phyloP scores from a whole-genome alignment of 2,329 filamentous ascomycete species.

The Trichoderma polysporum region DNA sequence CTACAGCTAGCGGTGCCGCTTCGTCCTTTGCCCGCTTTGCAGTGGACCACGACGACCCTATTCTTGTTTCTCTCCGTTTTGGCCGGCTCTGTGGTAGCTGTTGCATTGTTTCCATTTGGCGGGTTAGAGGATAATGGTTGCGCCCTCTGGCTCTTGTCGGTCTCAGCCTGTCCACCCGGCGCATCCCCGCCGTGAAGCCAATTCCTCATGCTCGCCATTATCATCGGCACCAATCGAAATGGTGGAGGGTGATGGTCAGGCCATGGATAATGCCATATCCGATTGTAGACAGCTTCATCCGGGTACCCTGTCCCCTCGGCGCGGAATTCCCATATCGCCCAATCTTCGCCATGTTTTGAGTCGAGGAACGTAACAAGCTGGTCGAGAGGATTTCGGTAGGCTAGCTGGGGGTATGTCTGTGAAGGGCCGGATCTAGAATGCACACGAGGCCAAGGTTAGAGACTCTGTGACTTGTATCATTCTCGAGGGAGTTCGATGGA shows the following conservation, averaged over 20 bases:
- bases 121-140: background rate
- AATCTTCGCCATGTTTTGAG: conserved; percentile 75
- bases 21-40: conserved; percentile 93
- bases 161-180: conserved; percentile 16
- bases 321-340: conserved; percentile 97
- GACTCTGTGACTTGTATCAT: background rate
- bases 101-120: background rate
- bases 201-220: conserved; percentile 89
- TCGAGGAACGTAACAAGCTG: conserved; percentile 86
- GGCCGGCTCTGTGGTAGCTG: background rate
- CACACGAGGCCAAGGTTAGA: background rate
- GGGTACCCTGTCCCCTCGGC: conserved; percentile 96
- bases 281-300: conserved; percentile 80
- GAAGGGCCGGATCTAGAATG: conserved; percentile 78
- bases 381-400: conserved; percentile 91
- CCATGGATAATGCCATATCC: conserved; percentile 91
- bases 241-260: conserved; percentile 97
- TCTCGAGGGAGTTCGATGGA: background rate
- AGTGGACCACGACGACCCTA: conserved; percentile 87
- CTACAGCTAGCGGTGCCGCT: conserved; percentile 86
- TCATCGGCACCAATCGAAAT: conserved; percentile 82
- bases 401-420: conserved; percentile 83
- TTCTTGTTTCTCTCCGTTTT: conserved; percentile 39
- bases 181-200: conserved; percentile 65
- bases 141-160: background rate